phyloP scores from a whole-genome alignment of 768 basidiomycete genomes.

The Hygrophoropsis aurantiaca region DNA sequence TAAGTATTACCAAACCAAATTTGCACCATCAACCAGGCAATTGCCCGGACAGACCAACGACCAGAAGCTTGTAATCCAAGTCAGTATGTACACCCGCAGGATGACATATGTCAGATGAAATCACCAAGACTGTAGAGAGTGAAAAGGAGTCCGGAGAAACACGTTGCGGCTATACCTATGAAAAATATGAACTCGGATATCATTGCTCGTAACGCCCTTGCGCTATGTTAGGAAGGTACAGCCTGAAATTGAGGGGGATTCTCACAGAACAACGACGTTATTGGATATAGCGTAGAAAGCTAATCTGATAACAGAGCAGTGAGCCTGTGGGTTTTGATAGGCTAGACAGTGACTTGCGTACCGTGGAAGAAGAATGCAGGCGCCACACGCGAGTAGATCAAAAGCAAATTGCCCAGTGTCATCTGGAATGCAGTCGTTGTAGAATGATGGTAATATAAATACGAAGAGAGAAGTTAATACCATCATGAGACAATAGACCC shows the following conservation, averaged over 20 bases:
- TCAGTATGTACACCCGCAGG: conserved; percentile 22
- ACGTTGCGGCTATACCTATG: conserved; percentile 71
- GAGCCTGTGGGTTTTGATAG: not conserved
- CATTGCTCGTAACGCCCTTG: conserved; percentile 79
- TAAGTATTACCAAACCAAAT: conserved; percentile 86
- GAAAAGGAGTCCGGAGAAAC: conserved; percentile 76
- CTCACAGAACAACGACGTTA: conserved; percentile 77
- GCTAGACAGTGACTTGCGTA: conserved; percentile 22
- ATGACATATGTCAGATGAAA: conserved; percentile 1
- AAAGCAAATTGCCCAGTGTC: conserved; percentile 70
- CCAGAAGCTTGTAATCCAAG: conserved; percentile 24
- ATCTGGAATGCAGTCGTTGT: conserved; percentile 49
- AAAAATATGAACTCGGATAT: conserved; percentile 78
- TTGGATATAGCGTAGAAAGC: conserved; percentile 82
- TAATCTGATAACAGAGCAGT: conserved; percentile 39
- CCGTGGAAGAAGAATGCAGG: conserved; percentile 85
- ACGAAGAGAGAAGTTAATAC: conserved; percentile 33
- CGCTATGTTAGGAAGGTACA: conserved; percentile 2
- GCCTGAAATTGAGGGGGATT: conserved; percentile 2
- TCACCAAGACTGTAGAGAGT: conserved; percentile 54
- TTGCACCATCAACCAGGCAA: conserved; percentile 83
- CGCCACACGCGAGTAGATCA: conserved; percentile 81
- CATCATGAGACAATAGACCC: conserved; percentile 54
- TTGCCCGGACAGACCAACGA: conserved; percentile 40
- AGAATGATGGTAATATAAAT: not conserved